Evolutionary conservation across 192 early-diverging fungal genomes (phyloP).

Genomic region (Podila epigama): DNA sequence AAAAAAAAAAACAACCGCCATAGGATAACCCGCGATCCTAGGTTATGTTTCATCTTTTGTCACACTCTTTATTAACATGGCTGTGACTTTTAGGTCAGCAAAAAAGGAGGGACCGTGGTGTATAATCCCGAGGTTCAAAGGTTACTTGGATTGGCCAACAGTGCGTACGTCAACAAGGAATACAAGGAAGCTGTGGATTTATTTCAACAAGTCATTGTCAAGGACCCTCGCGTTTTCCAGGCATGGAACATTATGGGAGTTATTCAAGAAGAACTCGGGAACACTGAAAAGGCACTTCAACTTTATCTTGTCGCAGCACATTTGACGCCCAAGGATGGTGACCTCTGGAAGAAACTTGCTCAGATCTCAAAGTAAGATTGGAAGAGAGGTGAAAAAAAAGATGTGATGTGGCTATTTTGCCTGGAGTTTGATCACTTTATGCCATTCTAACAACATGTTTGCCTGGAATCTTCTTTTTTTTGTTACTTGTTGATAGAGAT

Average conservation of each 20-base stretch:
- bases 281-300: constrained; percentile 74
- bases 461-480: background rate
- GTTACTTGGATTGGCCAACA: constrained; percentile 81
- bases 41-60: background rate
- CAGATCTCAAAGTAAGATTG: constrained; percentile 68
- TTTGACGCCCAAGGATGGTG: constrained; percentile 71
- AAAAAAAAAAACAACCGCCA: background rate
- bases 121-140: constrained; percentile 59
- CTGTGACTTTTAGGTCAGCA: background rate
- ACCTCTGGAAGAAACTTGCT: constrained; percentile 86
- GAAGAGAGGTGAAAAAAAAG: background rate
- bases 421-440: background rate
- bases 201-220: constrained; percentile 80
- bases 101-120: constrained; percentile 14
- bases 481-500: constrained; percentile 46
- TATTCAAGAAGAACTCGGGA: constrained; percentile 88
- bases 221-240: constrained; percentile 70
- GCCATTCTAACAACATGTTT: background rate
- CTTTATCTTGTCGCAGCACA: constrained; percentile 92
- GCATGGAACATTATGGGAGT: constrained; percentile 93
- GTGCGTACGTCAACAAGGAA: constrained; percentile 72
- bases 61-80: background rate
- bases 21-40: too few relatives aligned
- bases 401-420: too few relatives aligned
- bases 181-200: constrained; percentile 75